Evolutionary conservation across 306 rosid species (phyloP).

Genomic region (Pyrus betulifolia): DNA sequence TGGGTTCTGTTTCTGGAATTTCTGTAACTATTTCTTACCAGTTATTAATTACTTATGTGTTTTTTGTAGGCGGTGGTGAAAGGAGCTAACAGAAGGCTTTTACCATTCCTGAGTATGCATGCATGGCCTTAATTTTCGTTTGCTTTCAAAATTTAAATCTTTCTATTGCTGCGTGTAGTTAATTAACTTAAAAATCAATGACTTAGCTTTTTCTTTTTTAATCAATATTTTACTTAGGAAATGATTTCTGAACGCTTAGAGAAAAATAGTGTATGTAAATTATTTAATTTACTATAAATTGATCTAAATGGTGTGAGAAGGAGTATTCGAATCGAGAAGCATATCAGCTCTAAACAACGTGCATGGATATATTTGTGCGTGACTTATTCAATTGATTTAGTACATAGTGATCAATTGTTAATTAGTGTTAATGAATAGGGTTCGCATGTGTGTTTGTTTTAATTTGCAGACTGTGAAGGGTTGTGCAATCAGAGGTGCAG

Average conservation of each 20-base stretch:
- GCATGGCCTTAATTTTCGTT: not conserved
- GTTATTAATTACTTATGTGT: not conserved
- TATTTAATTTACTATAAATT: too few relatives aligned
- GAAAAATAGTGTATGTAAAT: too few relatives aligned
- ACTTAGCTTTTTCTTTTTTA: too few relatives aligned
- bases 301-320: not conserved
- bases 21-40: not conserved
- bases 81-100: constrained; percentile 27
- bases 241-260: too few relatives aligned
- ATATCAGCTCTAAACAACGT: not conserved
- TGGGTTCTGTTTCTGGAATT: not conserved
- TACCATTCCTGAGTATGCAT: constrained; percentile 13
- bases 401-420: not conserved
- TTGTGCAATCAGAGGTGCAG: constrained; percentile 23
- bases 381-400: not conserved
- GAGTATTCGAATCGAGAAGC: not conserved
- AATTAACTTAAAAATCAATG: too few relatives aligned
- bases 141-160: too few relatives aligned
- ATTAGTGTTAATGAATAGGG: not conserved
- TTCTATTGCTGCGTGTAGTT: too few relatives aligned
- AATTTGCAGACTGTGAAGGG: constrained; percentile 19
- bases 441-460: not conserved
- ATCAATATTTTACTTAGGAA: too few relatives aligned
- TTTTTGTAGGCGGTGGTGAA: constrained; percentile 4
- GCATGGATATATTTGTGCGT: not conserved